phyloP scores from a whole-genome alignment of 129 eudicot genomes.

The Flaveria trinervia region DNA sequence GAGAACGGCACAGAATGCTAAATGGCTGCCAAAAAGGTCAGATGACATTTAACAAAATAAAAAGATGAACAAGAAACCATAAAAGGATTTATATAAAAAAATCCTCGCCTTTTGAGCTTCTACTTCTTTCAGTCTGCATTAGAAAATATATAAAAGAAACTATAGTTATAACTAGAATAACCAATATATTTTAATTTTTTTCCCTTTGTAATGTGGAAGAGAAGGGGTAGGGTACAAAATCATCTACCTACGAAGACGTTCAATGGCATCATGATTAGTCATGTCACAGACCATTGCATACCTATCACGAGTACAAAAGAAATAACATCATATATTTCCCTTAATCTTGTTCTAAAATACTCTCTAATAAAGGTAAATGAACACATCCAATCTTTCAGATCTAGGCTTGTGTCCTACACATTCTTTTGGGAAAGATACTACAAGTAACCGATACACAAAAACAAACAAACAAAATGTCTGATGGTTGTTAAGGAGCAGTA shows the following conservation, averaged over 20 bases:
- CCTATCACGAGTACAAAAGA: conserved; percentile 34
- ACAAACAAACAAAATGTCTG: conserved; percentile 3
- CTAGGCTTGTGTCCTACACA: conserved; percentile 2
- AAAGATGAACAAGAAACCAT: not conserved
- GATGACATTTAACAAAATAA: conserved; percentile 27
- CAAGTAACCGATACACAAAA: not conserved
- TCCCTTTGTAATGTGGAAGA: not conserved
- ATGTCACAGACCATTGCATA: conserved; percentile 90
- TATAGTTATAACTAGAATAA: conserved; percentile 22
- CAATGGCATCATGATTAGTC: conserved; percentile 67
- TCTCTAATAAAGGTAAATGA: conserved; percentile 4
- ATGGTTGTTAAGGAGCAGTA: not conserved
- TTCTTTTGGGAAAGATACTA: not conserved
- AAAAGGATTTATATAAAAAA: not conserved
- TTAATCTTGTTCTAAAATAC: conserved; percentile 11
- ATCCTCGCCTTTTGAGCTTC: conserved; percentile 70
- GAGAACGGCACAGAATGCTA: conserved; percentile 76
- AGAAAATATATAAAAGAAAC: conserved; percentile 1
- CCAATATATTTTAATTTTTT: not conserved
- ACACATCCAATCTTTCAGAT: conserved; percentile 1
- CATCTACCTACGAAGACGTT: conserved; percentile 79
- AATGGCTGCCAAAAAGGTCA: conserved; percentile 68
- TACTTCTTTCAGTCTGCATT: conserved; percentile 68
- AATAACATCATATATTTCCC: conserved; percentile 1
- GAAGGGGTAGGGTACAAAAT: conserved; percentile 1